Base-by-base conservation (phyloP, 208 protist species). In the Leishmania lainsoni region DNA sequence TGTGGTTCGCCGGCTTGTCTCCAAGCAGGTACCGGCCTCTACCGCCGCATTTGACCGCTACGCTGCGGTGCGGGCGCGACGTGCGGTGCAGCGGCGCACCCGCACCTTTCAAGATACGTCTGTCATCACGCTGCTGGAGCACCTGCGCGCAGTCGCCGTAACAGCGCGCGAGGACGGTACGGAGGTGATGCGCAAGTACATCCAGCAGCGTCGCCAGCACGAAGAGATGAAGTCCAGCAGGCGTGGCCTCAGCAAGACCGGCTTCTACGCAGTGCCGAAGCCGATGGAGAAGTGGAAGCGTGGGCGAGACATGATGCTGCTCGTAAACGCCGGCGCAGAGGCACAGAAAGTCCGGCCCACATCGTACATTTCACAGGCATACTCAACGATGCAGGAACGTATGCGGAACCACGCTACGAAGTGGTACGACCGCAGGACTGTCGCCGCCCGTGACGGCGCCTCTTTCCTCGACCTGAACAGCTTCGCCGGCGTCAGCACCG, bases 201-300 rank as follows among this genome's bases (percentile, higher is more conserved):
- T 83, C 16, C 83, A 91, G 81, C 91, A 97, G 86, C 87, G 89
- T 35, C 52, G 68, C 75, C 86, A 86, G 48, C 87, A 90, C 45
- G 88, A 94, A 77, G 85, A 81, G 22, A 59, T 93, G 26, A 83
- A 92, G 52, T 56, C 78, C 9, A 80, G 70, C 79, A 78, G 86
- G 22, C 85, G 87, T n/a, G 90, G 90, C 10, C 69, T 95, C 65
- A 90, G 87, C 70, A 95, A 94, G 79, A 83, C 79, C n/a, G 93
- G 93, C 9, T 88, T 97, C 42, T 85, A 81, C 65, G 70, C 87
- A 16, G 76, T 75, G 65, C 75, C 82, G 26, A 86, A 74, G 68
- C 80, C 83, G 59, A 75, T 97, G 85, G 91, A 92, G 80, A 86
- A 89, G 75, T 97, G 93, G 92, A 83, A 81, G 8, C 89, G 83